A percentile compares a stretch with the other conserved stretches of the same genome.
These are phyloP conservation scores for Exophiala oligosperma DNA, from an alignment of 2,329 filamentous ascomycete species.

Conservation along the genomic window DNA sequence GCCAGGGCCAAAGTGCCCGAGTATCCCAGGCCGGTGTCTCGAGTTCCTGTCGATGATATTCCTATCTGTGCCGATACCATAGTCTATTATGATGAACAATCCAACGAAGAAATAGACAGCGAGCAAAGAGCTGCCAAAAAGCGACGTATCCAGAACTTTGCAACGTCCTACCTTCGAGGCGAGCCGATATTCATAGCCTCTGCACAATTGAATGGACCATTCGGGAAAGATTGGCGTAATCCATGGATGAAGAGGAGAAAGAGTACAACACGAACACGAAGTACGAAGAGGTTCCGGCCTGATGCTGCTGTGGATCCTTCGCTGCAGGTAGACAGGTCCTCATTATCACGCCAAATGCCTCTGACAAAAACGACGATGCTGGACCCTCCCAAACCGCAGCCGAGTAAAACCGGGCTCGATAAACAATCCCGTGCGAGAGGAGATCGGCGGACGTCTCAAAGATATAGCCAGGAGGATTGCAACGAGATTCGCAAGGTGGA, in stretches of 20 bases:
- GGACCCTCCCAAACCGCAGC: no score
- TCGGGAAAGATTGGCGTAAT: slow-evolving; percentile 46
- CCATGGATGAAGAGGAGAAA: slow-evolving; percentile 37
- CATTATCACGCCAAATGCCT: not conserved
- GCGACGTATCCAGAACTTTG: slow-evolving; percentile 43
- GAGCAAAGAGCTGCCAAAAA: slow-evolving; percentile 36
- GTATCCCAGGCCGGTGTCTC: slow-evolving; percentile 27
- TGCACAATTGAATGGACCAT: slow-evolving; percentile 46
- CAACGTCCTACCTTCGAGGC: slow-evolving; percentile 44
- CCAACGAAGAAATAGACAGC: slow-evolving; percentile 7
- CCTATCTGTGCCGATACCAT: slow-evolving; percentile 23
- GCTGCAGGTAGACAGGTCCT: not conserved
- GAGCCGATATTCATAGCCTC: slow-evolving; percentile 46
- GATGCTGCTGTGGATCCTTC: not conserved
- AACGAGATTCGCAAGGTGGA: slow-evolving; percentile 13
- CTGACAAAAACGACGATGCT: not conserved
- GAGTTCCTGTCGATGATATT: slow-evolving; percentile 21
- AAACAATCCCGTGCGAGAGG: not conserved
- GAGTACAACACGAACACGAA: no score
- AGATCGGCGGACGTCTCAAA: not conserved
- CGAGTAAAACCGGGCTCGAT: not conserved
- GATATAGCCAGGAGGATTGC: not conserved
- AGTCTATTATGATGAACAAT: slow-evolving; percentile 16
- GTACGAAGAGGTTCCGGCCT: not conserved
- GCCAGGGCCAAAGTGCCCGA: slow-evolving; percentile 15